Evolutionary conservation across 2,329 filamentous ascomycete species (phyloP).

Genomic region (Thyridium curvatum): DNA sequence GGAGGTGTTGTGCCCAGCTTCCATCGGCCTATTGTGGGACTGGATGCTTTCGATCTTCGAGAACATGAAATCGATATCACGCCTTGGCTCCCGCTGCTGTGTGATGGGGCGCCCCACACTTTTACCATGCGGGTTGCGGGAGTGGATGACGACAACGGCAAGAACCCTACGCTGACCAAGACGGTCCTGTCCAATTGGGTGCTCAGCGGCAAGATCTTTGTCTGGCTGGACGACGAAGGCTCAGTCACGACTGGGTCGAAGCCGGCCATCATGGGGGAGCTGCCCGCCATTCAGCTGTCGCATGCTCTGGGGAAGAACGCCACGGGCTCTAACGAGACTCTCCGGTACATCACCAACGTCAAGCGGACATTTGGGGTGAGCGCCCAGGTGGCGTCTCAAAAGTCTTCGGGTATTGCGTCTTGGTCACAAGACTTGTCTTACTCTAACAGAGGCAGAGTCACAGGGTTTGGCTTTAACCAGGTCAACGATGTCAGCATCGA

Average conservation of each 20-base stretch:
- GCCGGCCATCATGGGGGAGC: constrained; percentile 16
- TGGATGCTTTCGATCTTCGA: constrained; percentile 70
- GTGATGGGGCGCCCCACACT: constrained; percentile 56
- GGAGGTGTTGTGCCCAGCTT: constrained; percentile 72
- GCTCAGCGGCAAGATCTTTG: constrained; percentile 71
- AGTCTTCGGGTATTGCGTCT: constrained; percentile 20
- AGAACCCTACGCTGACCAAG: constrained; percentile 39
- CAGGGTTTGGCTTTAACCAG: constrained; percentile 32
- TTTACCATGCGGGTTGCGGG: constrained; percentile 65
- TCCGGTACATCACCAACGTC: constrained; percentile 53
- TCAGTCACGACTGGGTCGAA: constrained; percentile 41
- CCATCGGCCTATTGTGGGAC: constrained; percentile 72
- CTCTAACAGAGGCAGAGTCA: constrained; percentile 42
- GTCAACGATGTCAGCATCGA: constrained; percentile 22
- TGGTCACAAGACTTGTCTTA: constrained; percentile 57
- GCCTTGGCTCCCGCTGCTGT: constrained; percentile 65
- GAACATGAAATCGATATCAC: constrained; percentile 81
- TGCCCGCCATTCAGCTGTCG: constrained; percentile 31
- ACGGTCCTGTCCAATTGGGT: constrained; percentile 65
- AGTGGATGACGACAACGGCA: constrained; percentile 48
- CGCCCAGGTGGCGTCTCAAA: constrained; percentile 44
- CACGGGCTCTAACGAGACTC: constrained; percentile 50
- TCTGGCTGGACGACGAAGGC: constrained; percentile 57
- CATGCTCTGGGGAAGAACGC: constrained; percentile 36
- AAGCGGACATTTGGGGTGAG: constrained; percentile 46